Conservation (phyloP, 805 yeast species). For the Barnettozyma californica region DNA sequence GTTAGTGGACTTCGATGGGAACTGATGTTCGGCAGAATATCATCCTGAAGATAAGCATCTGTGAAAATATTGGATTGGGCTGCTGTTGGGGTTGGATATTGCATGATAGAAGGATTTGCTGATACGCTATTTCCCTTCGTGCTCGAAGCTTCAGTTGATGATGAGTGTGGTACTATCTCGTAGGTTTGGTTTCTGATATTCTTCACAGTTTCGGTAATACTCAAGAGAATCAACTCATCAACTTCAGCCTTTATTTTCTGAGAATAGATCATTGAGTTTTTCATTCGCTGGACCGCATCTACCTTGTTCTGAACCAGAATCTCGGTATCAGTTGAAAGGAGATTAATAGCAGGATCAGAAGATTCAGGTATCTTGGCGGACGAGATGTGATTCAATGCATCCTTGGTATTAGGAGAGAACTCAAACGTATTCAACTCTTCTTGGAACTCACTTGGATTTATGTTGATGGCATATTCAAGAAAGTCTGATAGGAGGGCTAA, state of each 20-base stretch:
- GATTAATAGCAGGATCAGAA: slow-evolving; percentile 58
- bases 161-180: slow-evolving; percentile 10
- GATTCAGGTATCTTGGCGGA: slow-evolving; percentile 41
- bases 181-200: slow-evolving; percentile 34
- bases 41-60: slow-evolving; percentile 36
- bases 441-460: slow-evolving; percentile 65
- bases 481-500: slow-evolving; percentile 53
- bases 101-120: slow-evolving; percentile 8
- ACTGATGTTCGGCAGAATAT: slow-evolving; percentile 31
- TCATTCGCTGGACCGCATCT: slow-evolving; percentile 62
- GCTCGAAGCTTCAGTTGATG: slow-evolving; percentile 4
- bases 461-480: slow-evolving; percentile 67
- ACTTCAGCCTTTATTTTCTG: slow-evolving; percentile 76
- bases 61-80: slow-evolving; percentile 31
- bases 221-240: slow-evolving; percentile 56
- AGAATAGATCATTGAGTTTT: slow-evolving; percentile 69
- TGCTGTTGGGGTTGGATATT: slow-evolving; percentile 22
- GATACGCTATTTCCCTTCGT: neutral
- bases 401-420: slow-evolving; percentile 58
- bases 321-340: slow-evolving; percentile 65
- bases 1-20: slow-evolving; percentile 6
- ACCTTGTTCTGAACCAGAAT: slow-evolving; percentile 56
- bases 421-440: slow-evolving; percentile 23
- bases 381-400: slow-evolving; percentile 42
- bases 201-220: slow-evolving; percentile 59